A percentile compares a stretch with the other conserved stretches of the same genome.
Conservation (phyloP, 208 protist species). For the Crithidia thermophila region DNA sequence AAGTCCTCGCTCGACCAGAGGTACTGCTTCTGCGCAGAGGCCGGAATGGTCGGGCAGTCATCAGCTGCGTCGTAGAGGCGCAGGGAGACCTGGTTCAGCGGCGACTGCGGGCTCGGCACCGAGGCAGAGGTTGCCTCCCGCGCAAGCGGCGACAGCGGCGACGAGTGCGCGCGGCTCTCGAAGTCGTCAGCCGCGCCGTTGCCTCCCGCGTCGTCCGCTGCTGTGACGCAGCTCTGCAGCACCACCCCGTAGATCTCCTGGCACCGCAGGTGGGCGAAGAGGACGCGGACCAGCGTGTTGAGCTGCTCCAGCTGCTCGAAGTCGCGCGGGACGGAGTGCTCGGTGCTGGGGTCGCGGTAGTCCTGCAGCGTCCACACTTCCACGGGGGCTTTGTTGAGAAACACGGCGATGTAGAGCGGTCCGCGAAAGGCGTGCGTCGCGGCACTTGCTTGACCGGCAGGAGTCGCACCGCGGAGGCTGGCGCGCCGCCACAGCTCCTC, state of each 20-base stretch:
- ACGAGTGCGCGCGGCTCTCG: constrained; percentile 3
- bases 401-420: constrained; percentile 44
- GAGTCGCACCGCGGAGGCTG: constrained; percentile 2
- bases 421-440: constrained; percentile 27
- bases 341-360: constrained; percentile 42
- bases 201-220: constrained; percentile 9
- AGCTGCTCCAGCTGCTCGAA: constrained; percentile 46
- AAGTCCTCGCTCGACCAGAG: constrained; percentile 42
- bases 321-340: constrained; percentile 40
- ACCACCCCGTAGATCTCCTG: constrained; percentile 43
- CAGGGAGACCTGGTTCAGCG: constrained; percentile 24
- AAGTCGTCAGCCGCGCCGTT: constrained; percentile 3
- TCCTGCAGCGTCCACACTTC: constrained; percentile 56
- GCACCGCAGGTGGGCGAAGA: constrained; percentile 45
- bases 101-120: constrained; percentile 13
- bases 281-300: constrained; percentile 44
- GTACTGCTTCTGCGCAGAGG: constrained; percentile 8
- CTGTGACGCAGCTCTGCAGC: constrained; percentile 33
- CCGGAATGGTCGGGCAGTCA: constrained; percentile 28
- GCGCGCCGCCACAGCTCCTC: constrained; percentile 36
- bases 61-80: constrained; percentile 21
- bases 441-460: neutral
- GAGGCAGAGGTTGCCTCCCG: constrained; percentile 10
- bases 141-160: constrained; percentile 11
- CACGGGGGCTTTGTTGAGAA: constrained; percentile 33